Percentiles rank a stretch among this genome's conserved stretches.
These are phyloP conservation scores for Scytalidium lignicola DNA, from an alignment of 2,329 filamentous ascomycete genomes.

Conservation along the genomic window DNA sequence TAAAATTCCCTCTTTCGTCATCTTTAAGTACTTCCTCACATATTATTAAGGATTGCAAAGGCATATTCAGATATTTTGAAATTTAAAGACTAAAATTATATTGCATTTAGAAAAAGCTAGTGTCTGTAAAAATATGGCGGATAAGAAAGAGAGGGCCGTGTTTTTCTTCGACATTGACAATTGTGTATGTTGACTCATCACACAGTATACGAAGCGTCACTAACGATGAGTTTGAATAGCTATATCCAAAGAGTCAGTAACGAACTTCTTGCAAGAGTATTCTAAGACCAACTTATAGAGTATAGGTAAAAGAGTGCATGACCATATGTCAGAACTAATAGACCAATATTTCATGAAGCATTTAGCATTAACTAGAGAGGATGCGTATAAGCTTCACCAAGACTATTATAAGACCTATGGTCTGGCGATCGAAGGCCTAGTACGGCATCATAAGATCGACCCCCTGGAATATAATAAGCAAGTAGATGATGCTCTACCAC, in stretches of 20 bases:
- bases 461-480: constrained; percentile 90
- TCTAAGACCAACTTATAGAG: constrained; percentile 3
- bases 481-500: constrained; percentile 89
- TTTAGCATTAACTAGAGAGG: constrained; percentile 66
- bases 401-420: constrained; percentile 96
- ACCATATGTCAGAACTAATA: constrained; percentile 84
- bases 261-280: neutral
- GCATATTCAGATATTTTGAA: neutral
- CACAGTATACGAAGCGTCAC: neutral
- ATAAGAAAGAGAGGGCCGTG: constrained; percentile 39
- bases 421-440: constrained; percentile 91
- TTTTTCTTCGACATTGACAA: constrained; percentile 96
- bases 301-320: constrained; percentile 73
- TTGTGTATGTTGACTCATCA: constrained; percentile 53
- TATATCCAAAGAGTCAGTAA: constrained; percentile 76
- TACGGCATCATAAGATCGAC: constrained; percentile 91
- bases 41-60: neutral
- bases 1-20: neutral
- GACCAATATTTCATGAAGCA: constrained; percentile 51
- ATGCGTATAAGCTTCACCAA: constrained; percentile 80
- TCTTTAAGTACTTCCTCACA: neutral
- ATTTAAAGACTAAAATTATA: neutral
- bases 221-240: constrained; percentile 33
- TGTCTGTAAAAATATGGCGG: constrained; percentile 9
- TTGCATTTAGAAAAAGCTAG: neutral